Base-by-base conservation (phyloP, 192 early-diverging fungal genomes). In the Obelidium mucronatum region DNA sequence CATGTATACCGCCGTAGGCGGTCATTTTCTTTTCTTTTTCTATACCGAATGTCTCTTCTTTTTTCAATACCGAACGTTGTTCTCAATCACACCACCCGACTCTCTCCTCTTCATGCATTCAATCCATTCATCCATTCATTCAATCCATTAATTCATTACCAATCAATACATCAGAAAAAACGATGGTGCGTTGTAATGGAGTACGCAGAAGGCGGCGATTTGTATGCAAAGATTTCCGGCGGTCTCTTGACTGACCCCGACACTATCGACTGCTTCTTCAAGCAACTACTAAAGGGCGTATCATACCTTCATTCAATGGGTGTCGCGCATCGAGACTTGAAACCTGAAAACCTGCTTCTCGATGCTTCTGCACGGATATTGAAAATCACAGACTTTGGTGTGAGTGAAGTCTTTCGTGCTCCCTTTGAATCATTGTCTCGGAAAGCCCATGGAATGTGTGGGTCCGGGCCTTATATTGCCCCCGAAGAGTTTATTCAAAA, bases 341-440 rank as follows among this genome's bases (percentile, higher is more conserved):
- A 72, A 39, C 69, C 69, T 24, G 94, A 99, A 82, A 99, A 99
- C 83, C 68, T 98, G 36, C 84, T 99, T 19, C 81, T 99, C 75
- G 93, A 95, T 72, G 84, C 82, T 2, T 53, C 78, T 28, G 90
- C 91, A 73, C 90, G 88, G n/a, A 85, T 82, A n/a, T 76, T 99
- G 68, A 99, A 99, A 81, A 95, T 99, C 80, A 95, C 97, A 8
- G 97, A 99, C 87, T 99, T 98, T 89, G 97, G 97, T 55, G 96
- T 98, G 15, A 93, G 94, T 1, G 94, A 96, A 78, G 97, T 98
- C 5, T 98, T 99, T 85, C 88, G 92, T 69, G 92, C 91, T 36
- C 92, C 92, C 44, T 97, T 95, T 91, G 91, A 95, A 79, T 89
- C 83, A 53, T 77, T 81, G 53, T 63, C 90, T 61, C 94, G 93